Base-by-base conservation (phyloP, 2,329 filamentous ascomycete species). In the Sarocladium kiliense region DNA sequence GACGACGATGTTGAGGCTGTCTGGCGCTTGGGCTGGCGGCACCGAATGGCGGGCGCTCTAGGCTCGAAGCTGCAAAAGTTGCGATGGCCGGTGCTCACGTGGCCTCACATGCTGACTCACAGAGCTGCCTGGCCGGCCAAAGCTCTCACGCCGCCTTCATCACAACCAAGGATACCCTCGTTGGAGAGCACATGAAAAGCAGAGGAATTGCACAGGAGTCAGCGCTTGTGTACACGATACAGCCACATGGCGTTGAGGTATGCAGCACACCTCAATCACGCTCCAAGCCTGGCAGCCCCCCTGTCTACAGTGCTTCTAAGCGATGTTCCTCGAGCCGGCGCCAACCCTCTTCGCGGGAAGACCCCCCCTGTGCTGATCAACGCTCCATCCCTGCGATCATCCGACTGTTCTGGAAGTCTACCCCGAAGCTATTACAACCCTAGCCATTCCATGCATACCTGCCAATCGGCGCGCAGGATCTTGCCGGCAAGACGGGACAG, bases 341-440 rank as follows among this genome's bases (percentile, higher is more conserved):
- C 21, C 23, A 34, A 41, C 32, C 50, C 21, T 39, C 21, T 23
- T 53, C 34, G 36, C 50, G 50, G 50, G 50, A 53, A 25, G 30
- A 3, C 50, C 19, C 50, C 39, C 50, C 50, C 50, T 53, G 50
- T 53, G 50, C 50, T 39, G 50, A 53, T 53, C 50, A 41, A 53
- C 50, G 34, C 50, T 27, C 11, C 34, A 39, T 41, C 50, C 34
- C 30, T 53, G 50, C 19, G 36, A 53, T 27, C 50, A 53, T 36
- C 50, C 36, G 50, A 53, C 50, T 53, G 36, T 53, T 53, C 50
- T 53, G 50, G 50, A 53, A 53, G 50, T 53, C 32, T 53, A 27
- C 34, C 27, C 50, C 50, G 50, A 30, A 53, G 50, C 50, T 53
- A 53, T 53, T 34, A 53, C 16, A 34, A 51, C 21, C 47, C 47